Percentiles rank a stretch among this genome's conserved stretches.
phyloP scores from a whole-genome alignment of 2,329 filamentous ascomycete genomes.

The Ophiostoma sp. region DNA sequence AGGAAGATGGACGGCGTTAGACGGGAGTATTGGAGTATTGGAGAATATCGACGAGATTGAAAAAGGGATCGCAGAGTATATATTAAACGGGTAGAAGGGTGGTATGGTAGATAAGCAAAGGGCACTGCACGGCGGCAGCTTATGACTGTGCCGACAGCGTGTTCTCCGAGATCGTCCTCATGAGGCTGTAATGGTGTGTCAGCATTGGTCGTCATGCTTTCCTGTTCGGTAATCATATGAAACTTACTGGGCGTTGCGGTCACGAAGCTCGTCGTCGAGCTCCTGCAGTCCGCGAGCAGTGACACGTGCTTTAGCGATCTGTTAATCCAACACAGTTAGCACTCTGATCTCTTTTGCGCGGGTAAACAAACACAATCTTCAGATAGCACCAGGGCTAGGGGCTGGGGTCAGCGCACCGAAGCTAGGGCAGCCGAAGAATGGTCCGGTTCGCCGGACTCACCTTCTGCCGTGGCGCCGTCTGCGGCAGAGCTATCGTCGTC shows the following conservation, averaged over 20 bases:
- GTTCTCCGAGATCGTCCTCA: constrained; percentile 22
- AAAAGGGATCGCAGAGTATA: constrained; percentile 1
- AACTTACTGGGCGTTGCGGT: constrained; percentile 30
- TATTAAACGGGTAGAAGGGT: not conserved
- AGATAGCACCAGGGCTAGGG: constrained; percentile 23
- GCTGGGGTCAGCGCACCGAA: constrained; percentile 49
- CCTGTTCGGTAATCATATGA: not conserved
- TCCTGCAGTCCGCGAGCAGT: constrained; percentile 32
- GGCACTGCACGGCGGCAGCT: not conserved
- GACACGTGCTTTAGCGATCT: constrained; percentile 34
- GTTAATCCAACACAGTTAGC: not conserved
- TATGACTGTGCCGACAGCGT: constrained; percentile 18
- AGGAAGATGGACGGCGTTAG: not conserved
- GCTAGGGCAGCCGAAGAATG: constrained; percentile 61
- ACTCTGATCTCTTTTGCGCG: not conserved
- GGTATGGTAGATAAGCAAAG: not conserved
- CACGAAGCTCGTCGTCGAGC: constrained; percentile 32
- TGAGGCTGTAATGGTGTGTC: constrained; percentile 3
- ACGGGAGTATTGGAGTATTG: not conserved
- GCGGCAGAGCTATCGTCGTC: constrained; percentile 31
- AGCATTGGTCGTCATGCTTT: not conserved
- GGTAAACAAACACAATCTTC: constrained; percentile 16
- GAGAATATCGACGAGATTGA: not conserved
- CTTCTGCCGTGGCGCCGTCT: constrained; percentile 42
- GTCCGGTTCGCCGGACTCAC: constrained; percentile 55